A percentile compares a stretch with the other conserved stretches of the same genome.
Evolutionary conservation across 164 flowering plant genomes (phyloP).

Genomic region (Berberis thunbergii): DNA sequence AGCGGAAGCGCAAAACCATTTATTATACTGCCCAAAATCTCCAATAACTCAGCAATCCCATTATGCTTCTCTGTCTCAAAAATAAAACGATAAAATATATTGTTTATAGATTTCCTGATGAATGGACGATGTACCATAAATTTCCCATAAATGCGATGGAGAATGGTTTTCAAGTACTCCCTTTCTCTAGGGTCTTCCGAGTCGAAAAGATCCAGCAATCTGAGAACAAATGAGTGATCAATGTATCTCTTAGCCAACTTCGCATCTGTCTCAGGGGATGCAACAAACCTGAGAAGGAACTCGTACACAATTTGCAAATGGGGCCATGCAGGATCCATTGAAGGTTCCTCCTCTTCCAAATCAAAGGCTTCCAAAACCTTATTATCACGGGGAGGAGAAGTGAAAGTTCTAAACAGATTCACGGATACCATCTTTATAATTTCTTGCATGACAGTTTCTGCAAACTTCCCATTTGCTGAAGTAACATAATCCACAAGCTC

Average conservation of each 20-base stretch:
- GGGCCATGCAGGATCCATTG: slow-evolving; percentile 85
- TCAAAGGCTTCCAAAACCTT: slow-evolving; percentile 48
- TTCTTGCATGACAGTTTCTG: slow-evolving; percentile 57
- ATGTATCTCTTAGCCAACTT: slow-evolving; percentile 69
- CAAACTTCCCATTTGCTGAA: slow-evolving; percentile 55
- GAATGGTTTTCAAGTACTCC: slow-evolving; percentile 74
- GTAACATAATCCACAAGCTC: slow-evolving; percentile 79
- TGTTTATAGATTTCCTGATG: slow-evolving; percentile 71
- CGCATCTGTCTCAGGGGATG: slow-evolving; percentile 73
- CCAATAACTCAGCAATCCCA: slow-evolving; percentile 75
- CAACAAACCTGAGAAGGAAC: slow-evolving; percentile 58
- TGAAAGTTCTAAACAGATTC: slow-evolving; percentile 56
- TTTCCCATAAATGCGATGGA: slow-evolving; percentile 86
- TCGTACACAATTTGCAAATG: slow-evolving; percentile 84
- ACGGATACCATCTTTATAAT: slow-evolving; percentile 50
- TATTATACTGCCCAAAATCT: slow-evolving; percentile 72
- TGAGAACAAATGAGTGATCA: slow-evolving; percentile 70
- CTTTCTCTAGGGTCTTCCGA: slow-evolving; percentile 89
- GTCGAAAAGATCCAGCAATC: slow-evolving; percentile 67
- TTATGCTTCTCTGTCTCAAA: slow-evolving; percentile 83
- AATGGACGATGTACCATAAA: slow-evolving; percentile 86
- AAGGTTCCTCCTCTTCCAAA: slow-evolving; percentile 79
- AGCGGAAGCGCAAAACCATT: slow-evolving; percentile 88
- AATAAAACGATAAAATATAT: slow-evolving; percentile 62
- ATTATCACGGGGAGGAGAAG: slow-evolving; percentile 52